These are phyloP conservation scores for Penicillium freii DNA, from an alignment of 2,329 filamentous ascomycete species.

Conservation along the genomic window DNA sequence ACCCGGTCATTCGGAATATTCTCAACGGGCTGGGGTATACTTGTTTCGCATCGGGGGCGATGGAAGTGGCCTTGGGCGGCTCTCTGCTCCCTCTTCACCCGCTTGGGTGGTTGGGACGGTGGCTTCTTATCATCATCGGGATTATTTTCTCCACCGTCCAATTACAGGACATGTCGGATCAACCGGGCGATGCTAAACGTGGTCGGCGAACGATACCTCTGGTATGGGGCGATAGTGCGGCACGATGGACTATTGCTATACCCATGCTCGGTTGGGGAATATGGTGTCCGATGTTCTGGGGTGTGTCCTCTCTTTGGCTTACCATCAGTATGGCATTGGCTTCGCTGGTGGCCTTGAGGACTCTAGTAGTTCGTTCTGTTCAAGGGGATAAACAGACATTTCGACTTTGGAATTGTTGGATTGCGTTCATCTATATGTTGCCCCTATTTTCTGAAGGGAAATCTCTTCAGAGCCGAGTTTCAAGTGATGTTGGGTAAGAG, in stretches of 20 bases:
- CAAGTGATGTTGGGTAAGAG: too few species aligned
- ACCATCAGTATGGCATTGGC: not conserved
- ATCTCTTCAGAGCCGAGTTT: too few species aligned
- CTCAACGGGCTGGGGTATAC: constrained; percentile 32
- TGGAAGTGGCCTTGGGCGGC: constrained; percentile 23
- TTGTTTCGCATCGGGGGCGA: constrained; percentile 29
- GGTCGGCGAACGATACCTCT: constrained; percentile 20
- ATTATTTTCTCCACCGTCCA: constrained; percentile 40
- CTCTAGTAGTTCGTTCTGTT: not conserved
- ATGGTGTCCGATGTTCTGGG: not conserved
- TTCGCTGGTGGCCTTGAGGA: not conserved
- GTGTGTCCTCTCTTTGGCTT: not conserved
- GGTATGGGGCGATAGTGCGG: constrained; percentile 6
- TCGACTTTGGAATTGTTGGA: constrained; percentile 13
- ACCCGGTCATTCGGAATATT: constrained; percentile 29
- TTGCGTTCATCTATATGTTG: constrained; percentile 7
- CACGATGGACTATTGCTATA: constrained; percentile 6
- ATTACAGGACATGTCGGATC: constrained; percentile 40
- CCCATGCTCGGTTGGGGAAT: constrained; percentile 1
- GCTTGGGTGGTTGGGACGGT: not conserved
- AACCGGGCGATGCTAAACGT: constrained; percentile 27
- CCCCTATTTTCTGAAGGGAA: not conserved
- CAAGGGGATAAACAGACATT: constrained; percentile 6
- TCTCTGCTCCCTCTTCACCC: not conserved
- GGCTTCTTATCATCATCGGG: constrained; percentile 14